phyloP scores from a whole-genome alignment of 1,284 basidiomycete species.

The Austroboletus olivaceoglutinosus region DNA sequence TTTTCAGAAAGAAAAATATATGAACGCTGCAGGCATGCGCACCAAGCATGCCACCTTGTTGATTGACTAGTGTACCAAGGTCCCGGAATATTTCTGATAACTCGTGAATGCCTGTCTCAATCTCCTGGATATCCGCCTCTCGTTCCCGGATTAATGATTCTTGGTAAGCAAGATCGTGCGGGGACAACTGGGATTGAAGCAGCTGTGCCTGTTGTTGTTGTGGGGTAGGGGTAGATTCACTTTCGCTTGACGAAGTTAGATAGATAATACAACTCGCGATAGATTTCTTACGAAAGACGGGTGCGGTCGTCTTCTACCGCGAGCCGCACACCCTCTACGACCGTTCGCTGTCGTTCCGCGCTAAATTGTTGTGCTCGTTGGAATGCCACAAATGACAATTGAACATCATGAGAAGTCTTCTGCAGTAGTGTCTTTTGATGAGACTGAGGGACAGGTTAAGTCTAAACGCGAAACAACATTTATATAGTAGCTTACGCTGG shows the following conservation, averaged over 20 bases:
- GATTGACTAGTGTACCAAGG: slow-evolving; percentile 89
- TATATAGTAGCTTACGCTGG: slow-evolving; percentile 47
- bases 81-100: slow-evolving; percentile 97
- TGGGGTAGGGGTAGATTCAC: slow-evolving; percentile 39
- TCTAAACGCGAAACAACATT: background rate
- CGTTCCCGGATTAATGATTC: slow-evolving; percentile 95
- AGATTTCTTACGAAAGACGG: slow-evolving; percentile 31
- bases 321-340: slow-evolving; percentile 77
- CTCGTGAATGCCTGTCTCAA: slow-evolving; percentile 96
- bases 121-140: slow-evolving; percentile 93
- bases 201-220: slow-evolving; percentile 70
- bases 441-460: slow-evolving; percentile 45
- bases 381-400: slow-evolving; percentile 86
- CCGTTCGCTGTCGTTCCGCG: slow-evolving; percentile 81
- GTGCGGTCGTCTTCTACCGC: slow-evolving; percentile 68
- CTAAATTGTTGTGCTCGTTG: slow-evolving; percentile 89
- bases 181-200: slow-evolving; percentile 72
- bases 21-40: slow-evolving; percentile 28
- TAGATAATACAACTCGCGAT: background rate
- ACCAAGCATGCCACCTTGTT: slow-evolving; percentile 96
- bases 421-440: slow-evolving; percentile 75
- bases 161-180: slow-evolving; percentile 93
- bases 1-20: background rate
- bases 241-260: slow-evolving; percentile 25
- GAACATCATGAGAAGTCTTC: slow-evolving; percentile 93